Evolutionary conservation across 257 asterid genomes (phyloP).

Genomic region (Parsonsia alboflavescens): DNA sequence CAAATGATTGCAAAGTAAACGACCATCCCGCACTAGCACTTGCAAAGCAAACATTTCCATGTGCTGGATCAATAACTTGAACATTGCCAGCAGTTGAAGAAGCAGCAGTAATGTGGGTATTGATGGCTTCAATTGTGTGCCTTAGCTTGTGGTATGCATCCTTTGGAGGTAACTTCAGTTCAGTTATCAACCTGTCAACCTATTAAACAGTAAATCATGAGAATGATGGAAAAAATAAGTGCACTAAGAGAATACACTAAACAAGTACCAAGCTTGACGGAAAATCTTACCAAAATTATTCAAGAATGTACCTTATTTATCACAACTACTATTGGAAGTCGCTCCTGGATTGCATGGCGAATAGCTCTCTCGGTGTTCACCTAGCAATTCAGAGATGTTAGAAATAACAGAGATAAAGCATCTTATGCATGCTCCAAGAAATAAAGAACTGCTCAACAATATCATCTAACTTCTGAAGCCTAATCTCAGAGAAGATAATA

Average conservation of each 20-base stretch:
- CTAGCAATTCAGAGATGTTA: conserved; percentile 32
- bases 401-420: not conserved
- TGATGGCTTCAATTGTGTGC: conserved; percentile 82
- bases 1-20: conserved; percentile 88
- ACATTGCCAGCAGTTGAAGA: conserved; percentile 90
- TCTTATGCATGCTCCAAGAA: not conserved
- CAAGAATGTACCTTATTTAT: conserved; percentile 63
- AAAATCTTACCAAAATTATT: conserved; percentile 1
- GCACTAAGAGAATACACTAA: not conserved
- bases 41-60: conserved; percentile 94
- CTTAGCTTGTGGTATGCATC: conserved; percentile 93
- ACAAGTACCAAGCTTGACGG: conserved; percentile 2
- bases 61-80: conserved; percentile 75
- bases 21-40: conserved; percentile 99
- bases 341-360: conserved; percentile 85
- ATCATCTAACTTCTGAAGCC: not conserved
- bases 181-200: conserved; percentile 92
- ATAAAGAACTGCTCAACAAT: not conserved
- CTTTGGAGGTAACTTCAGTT: conserved; percentile 91
- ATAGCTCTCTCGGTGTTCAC: conserved; percentile 92
- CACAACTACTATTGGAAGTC: conserved; percentile 80
- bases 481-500: not conserved
- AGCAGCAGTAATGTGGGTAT: conserved; percentile 72
- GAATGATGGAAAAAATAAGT: conserved; percentile 6
- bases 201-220: conserved; percentile 20